Evolutionary conservation across 345 rosid genomes (phyloP), one percentile per base, ranked within the genome.

Genomic region (Gossypium stocksii): DNA sequence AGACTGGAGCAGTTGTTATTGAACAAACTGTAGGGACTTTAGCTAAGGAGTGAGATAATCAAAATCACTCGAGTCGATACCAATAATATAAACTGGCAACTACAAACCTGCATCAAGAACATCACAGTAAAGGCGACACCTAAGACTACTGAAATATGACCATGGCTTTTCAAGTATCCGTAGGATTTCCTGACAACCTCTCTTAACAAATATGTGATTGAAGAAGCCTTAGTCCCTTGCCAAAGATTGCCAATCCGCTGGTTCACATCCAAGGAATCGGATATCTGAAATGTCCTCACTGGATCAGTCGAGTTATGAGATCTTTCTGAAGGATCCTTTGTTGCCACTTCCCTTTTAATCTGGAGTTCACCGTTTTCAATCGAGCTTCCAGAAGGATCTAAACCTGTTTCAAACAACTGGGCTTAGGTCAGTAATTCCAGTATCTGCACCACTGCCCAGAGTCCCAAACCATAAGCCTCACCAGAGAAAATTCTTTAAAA

Each of bases 51-150:
- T 34, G 41, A 34, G 41, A 4, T 4, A 34, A 34, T 4, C 41
- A 34, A 34, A 34, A 34, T 34, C 41, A 34, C 41, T 34, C 41
- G 41, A 34, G 41, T 34, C 1, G 53, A 17, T 53, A 53, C 7
- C 19, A 53, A 53, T 34, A 34, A 34, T 34, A 19, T n/a, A 1
- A 53, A 46, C 41, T 17, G 19, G 7, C 27, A 45, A 16, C 67
- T 25, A 12, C 74, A n/a, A 85, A 95, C 97, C 97, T 95, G 98
- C 97, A 95, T 89, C 82, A 89, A 87, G 83, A 91, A 73, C 76
- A 93, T 88, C 82, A 93, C 90, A 1, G 77, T 83, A 80, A 93
- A 91, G 16, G 91, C 93, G 64, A 88, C 73, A 38, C 77, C 84
- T 69, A 90, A 76, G 66, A 90, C 83, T 53, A 84, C 85, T 58